These are phyloP conservation scores for Penicillium olsonii DNA, from an alignment of 2,329 filamentous ascomycete species.

Conservation along the genomic window DNA sequence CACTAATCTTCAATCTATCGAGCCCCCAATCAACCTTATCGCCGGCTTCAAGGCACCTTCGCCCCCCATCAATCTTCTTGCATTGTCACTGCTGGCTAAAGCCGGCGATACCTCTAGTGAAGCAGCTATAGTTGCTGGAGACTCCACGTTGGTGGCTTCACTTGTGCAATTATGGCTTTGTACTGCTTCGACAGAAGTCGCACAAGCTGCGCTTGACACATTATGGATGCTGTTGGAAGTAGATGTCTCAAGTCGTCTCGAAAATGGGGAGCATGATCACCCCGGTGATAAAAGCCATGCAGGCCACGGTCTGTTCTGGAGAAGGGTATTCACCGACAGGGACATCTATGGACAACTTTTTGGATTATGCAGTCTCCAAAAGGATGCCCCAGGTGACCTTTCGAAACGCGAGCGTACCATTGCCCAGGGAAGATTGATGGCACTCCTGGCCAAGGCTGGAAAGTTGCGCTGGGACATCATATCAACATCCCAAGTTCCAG, in stretches of 20 bases:
- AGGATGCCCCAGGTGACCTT: constrained; percentile 39
- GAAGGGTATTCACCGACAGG: constrained; percentile 61
- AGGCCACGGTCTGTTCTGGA: constrained; percentile 61
- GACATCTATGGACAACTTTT: constrained; percentile 61
- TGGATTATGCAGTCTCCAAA: constrained; percentile 52
- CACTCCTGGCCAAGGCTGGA: constrained; percentile 57
- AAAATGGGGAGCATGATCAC: constrained; percentile 27
- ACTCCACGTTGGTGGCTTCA: constrained; percentile 55
- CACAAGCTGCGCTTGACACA: constrained; percentile 55
- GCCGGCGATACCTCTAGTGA: constrained; percentile 54
- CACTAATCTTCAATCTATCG: constrained; percentile 49
- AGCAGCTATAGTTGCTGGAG: constrained; percentile 60
- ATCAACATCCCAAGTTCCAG: constrained; percentile 51
- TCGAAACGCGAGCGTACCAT: constrained; percentile 58
- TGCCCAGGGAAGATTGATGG: constrained; percentile 61
- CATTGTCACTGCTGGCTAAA: constrained; percentile 59
- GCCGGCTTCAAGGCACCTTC: constrained; percentile 55
- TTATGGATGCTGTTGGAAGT: constrained; percentile 56
- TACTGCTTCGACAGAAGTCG: constrained; percentile 56
- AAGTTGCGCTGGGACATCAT: constrained; percentile 58
- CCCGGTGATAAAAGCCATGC: constrained; percentile 22
- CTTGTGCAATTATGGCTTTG: constrained; percentile 62
- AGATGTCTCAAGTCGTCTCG: constrained; percentile 42
- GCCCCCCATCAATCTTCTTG: constrained; percentile 58
- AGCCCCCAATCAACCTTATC: constrained; percentile 55